Evolutionary conservation across 495 filamentous ascomycete species (phyloP).

Genomic region (Mytilinidion resinicola): DNA sequence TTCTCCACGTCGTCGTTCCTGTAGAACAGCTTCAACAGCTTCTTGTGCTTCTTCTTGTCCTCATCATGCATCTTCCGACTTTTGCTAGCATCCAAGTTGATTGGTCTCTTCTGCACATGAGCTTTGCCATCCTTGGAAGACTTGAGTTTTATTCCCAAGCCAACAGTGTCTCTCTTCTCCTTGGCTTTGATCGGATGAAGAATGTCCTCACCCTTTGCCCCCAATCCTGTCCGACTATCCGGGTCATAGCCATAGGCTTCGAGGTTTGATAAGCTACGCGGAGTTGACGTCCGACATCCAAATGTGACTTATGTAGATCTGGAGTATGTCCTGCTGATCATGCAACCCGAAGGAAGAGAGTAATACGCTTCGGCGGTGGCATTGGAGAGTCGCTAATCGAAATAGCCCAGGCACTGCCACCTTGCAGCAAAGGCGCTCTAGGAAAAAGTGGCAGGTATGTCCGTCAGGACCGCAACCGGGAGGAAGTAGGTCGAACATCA

Average conservation of each 20-base stretch:
- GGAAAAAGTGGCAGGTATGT: no score
- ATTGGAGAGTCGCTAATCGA: no score
- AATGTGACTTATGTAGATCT: no score
- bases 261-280: conserved; percentile 64
- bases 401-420: no score
- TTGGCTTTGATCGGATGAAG: conserved; percentile 66
- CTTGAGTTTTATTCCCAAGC: conserved; percentile 51
- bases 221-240: conserved; percentile 67
- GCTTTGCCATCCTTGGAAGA: neutral
- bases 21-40: conserved; percentile 60
- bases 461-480: no score
- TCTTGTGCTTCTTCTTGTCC: conserved; percentile 55
- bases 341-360: no score
- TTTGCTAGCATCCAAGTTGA: conserved; percentile 64
- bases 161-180: conserved; percentile 65
- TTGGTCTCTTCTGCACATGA: conserved; percentile 33
- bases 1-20: conserved; percentile 60
- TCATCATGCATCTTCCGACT: conserved; percentile 53
- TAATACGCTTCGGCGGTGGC: no score
- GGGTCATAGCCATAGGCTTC: conserved; percentile 81
- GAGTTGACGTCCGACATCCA: no score
- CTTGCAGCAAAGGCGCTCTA: no score
- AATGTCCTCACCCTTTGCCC: conserved; percentile 57
- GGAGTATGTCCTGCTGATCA: no score
- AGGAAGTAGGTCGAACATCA: no score